These are phyloP conservation scores for Lactifluus echinatus DNA, from an alignment of 768 basidiomycete species.

Conservation along the genomic window DNA sequence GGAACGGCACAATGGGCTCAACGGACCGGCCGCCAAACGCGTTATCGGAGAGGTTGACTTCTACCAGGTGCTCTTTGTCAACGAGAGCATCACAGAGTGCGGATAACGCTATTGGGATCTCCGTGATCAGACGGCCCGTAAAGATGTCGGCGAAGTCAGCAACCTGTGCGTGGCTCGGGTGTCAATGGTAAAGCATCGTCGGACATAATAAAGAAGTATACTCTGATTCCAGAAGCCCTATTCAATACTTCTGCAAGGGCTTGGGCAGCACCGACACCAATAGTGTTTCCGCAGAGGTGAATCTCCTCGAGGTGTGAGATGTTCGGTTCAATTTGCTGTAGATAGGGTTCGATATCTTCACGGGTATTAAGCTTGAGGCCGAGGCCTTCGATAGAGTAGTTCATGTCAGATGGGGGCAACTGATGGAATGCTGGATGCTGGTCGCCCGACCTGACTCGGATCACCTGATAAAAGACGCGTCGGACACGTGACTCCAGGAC, in stretches of 20 bases:
- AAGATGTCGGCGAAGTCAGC: constrained; percentile 98
- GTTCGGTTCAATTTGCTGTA: constrained; percentile 54
- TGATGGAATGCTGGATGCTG: constrained; percentile 18
- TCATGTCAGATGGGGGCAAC: constrained; percentile 16
- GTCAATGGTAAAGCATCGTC: not conserved
- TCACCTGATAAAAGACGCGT: not conserved
- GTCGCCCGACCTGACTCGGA: not conserved
- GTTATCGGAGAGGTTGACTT: constrained; percentile 90
- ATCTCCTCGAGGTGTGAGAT: constrained; percentile 63
- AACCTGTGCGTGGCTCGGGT: constrained; percentile 49
- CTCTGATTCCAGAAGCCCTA: constrained; percentile 61
- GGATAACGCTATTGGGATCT: constrained; percentile 85
- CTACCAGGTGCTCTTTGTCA: constrained; percentile 69
- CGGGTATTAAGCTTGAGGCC: constrained; percentile 75
- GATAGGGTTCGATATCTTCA: constrained; percentile 65
- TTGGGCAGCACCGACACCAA: constrained; percentile 84
- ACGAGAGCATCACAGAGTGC: constrained; percentile 84
- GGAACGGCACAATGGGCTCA: constrained; percentile 86
- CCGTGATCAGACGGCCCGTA: constrained; percentile 89
- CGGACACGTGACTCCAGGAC: not conserved
- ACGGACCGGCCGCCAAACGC: constrained; percentile 95
- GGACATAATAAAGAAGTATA: constrained; percentile 28
- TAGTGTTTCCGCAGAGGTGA: constrained; percentile 88
- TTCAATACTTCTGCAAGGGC: constrained; percentile 75
- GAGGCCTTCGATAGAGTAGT: constrained; percentile 49